Evolutionary conservation across 192 early-diverging fungal genomes (phyloP).

Genomic region (Backusella australiensis): DNA sequence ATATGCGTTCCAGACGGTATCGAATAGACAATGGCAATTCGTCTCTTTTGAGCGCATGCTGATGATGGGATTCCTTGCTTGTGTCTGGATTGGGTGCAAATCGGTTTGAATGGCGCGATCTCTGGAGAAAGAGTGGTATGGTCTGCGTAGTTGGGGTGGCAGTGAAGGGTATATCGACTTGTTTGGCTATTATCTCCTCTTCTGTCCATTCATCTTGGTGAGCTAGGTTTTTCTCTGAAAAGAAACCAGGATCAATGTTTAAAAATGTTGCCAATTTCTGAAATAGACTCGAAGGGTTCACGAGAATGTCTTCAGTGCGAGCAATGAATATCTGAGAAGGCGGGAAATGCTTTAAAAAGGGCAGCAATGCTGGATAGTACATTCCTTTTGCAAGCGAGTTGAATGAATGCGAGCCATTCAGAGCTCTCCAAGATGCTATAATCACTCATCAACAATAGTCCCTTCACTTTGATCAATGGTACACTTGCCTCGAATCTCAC

Average conservation of each 20-base stretch:
- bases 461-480: too few species aligned
- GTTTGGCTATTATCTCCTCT: neutral
- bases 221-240: conserved; percentile 2
- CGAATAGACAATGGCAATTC: conserved; percentile 39
- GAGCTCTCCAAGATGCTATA: conserved; percentile 6
- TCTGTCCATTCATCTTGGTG: neutral
- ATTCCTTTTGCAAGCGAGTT: conserved; percentile 33
- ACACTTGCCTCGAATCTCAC: conserved; percentile 25
- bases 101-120: neutral
- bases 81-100: neutral
- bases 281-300: conserved; percentile 21
- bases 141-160: neutral
- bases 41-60: neutral
- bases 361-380: conserved; percentile 32
- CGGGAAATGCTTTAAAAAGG: conserved; percentile 30
- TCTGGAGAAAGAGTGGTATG: neutral
- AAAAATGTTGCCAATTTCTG: conserved; percentile 27
- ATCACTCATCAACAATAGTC: neutral
- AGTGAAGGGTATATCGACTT: neutral
- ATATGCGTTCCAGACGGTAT: conserved; percentile 47
- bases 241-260: conserved; percentile 27
- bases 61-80: neutral
- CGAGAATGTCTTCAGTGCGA: conserved; percentile 30
- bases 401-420: conserved; percentile 10
- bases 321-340: conserved; percentile 29